Conservation (phyloP, 495 filamentous ascomycete genomes). For the Massariosphaeria phaeospora region DNA sequence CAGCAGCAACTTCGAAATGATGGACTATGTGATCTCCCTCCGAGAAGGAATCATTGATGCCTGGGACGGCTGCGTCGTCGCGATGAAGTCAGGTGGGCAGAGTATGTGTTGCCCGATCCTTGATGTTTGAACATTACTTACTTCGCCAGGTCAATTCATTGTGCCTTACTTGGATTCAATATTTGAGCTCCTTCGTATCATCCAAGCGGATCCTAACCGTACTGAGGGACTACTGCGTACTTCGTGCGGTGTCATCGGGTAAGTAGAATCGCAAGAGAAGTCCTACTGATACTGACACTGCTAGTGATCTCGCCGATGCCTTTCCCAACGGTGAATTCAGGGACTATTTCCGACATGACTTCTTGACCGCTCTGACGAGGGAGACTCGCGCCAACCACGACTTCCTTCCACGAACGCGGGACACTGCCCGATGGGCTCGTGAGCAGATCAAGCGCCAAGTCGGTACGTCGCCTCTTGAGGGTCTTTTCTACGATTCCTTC, state of each 20-base stretch:
- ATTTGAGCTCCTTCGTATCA: slow-evolving; percentile 78
- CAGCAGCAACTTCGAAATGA: slow-evolving; percentile 74
- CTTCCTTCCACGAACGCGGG: slow-evolving; percentile 73
- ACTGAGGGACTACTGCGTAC: slow-evolving; percentile 89
- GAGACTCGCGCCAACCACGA: slow-evolving; percentile 82
- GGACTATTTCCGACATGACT: slow-evolving; percentile 79
- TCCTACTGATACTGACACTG: slow-evolving; percentile 14
- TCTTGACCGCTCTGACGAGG: slow-evolving; percentile 80
- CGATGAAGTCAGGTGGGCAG: slow-evolving; percentile 77
- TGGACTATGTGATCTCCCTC: slow-evolving; percentile 89
- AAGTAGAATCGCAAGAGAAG: slow-evolving; percentile 38
- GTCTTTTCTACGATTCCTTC: slow-evolving; percentile 4
- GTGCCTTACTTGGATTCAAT: slow-evolving; percentile 77
- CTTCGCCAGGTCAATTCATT: slow-evolving; percentile 57
- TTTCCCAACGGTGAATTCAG: slow-evolving; percentile 87
- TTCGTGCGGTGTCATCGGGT: slow-evolving; percentile 95
- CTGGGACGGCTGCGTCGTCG: slow-evolving; percentile 91
- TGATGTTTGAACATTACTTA: slow-evolving; percentile 35
- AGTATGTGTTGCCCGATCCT: slow-evolving; percentile 48
- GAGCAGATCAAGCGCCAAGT: slow-evolving; percentile 95
- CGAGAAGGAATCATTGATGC: slow-evolving; percentile 98
- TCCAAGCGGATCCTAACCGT: slow-evolving; percentile 75
- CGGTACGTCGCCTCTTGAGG: slow-evolving; percentile 35
- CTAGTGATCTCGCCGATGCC: slow-evolving; percentile 85
- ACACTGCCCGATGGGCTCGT: slow-evolving; percentile 93